Evolutionary conservation across 352 stramenopile genomes (phyloP).

Genomic region (Globisporangium iwayamae): DNA sequence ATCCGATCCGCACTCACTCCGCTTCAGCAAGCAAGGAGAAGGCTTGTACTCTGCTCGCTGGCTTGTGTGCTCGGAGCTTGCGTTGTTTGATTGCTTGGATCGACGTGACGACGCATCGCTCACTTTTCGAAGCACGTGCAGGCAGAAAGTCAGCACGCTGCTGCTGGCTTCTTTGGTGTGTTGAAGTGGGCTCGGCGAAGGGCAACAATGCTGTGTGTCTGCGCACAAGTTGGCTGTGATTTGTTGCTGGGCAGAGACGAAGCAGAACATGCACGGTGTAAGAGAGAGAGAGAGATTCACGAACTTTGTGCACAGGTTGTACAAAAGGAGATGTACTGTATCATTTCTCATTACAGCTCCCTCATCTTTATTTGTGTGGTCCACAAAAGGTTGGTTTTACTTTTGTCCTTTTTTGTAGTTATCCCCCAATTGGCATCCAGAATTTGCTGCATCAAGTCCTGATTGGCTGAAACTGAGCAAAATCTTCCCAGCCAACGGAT

Average conservation of each 20-base stretch:
- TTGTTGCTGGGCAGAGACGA: not conserved
- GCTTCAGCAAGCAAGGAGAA: not conserved
- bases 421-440: not conserved
- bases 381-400: not conserved
- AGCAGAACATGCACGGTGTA: not conserved
- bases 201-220: not conserved
- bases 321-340: not conserved
- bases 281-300: too few relatives aligned
- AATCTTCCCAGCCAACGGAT: not conserved
- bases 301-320: too few relatives aligned
- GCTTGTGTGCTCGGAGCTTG: not conserved
- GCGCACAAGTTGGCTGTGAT: not conserved
- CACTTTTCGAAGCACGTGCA: conserved; percentile 2
- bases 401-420: not conserved
- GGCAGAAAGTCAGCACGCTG: conserved; percentile 1
- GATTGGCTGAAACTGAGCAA: not conserved
- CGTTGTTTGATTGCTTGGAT: not conserved
- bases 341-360: not conserved
- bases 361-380: not conserved
- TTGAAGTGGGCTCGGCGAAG: not conserved
- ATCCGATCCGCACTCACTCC: not conserved
- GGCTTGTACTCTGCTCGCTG: not conserved
- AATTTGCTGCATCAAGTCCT: not conserved
- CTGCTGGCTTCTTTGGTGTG: conserved; percentile 1
- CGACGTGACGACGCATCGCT: not conserved